Conservation (phyloP, 2,329 filamentous ascomycete species). For the Clonostachys chloroleuca region DNA sequence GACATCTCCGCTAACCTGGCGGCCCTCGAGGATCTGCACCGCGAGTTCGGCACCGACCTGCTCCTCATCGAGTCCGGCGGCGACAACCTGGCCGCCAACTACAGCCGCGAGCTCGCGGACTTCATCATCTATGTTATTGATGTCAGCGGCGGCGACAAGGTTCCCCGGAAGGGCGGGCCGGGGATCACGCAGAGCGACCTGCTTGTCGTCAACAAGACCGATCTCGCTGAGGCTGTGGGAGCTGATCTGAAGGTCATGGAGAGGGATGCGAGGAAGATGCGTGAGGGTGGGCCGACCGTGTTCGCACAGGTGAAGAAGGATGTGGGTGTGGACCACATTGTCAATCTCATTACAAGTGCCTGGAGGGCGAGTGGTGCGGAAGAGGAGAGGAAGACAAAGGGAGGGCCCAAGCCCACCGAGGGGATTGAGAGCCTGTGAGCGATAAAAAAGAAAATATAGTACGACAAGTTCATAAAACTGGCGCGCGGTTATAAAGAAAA, state of each 20-base stretch:
- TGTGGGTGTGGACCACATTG: constrained; percentile 79
- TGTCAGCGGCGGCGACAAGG: constrained; percentile 93
- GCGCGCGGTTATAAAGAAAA: too few relatives aligned
- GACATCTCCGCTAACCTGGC: constrained; percentile 93
- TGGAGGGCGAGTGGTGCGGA: constrained; percentile 89
- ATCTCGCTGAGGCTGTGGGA: constrained; percentile 84
- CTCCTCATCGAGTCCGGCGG: constrained; percentile 94
- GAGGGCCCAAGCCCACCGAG: constrained; percentile 53
- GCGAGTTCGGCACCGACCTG: constrained; percentile 72
- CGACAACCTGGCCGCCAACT: constrained; percentile 96
- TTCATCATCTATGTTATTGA: constrained; percentile 99
- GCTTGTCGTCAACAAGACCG: constrained; percentile 95
- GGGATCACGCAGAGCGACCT: constrained; percentile 96
- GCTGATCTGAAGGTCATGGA: constrained; percentile 94
- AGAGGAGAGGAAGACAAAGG: constrained; percentile 45
- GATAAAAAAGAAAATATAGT: neutral
- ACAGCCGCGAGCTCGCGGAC: constrained; percentile 89
- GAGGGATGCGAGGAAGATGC: constrained; percentile 87
- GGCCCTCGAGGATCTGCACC: constrained; percentile 84
- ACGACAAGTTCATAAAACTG: too few relatives aligned
- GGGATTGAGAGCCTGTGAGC: constrained; percentile 43
- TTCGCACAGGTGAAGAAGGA: constrained; percentile 97
- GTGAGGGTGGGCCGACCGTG: constrained; percentile 90
- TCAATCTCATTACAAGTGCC: constrained; percentile 82
- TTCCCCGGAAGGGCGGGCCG: constrained; percentile 91